Evolutionary conservation across 352 stramenopile genomes (phyloP).

Genomic region (Pythium apleroticum): DNA sequence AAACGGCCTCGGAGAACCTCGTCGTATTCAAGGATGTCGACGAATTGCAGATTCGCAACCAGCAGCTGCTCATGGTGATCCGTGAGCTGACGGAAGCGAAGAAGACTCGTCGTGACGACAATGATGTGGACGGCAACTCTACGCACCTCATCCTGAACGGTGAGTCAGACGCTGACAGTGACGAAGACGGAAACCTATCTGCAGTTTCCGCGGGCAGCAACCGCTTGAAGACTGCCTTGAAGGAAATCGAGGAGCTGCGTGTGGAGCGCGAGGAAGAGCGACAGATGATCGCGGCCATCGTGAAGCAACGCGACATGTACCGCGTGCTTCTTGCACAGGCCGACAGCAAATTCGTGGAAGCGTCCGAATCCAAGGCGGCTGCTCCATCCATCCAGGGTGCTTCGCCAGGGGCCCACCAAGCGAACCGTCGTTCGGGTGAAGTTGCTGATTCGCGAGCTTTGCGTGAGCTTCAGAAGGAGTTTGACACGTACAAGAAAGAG

Average conservation of each 20-base stretch:
- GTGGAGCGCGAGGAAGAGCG: slow-evolving; percentile 71
- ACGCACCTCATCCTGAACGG: slow-evolving; percentile 56
- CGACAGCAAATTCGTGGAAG: slow-evolving; percentile 68
- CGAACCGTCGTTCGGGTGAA: slow-evolving; percentile 36
- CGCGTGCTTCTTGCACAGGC: slow-evolving; percentile 90
- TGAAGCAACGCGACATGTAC: slow-evolving; percentile 97
- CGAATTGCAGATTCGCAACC: slow-evolving; percentile 91
- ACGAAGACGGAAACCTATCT: slow-evolving; percentile 23
- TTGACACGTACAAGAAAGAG: slow-evolving; percentile 80
- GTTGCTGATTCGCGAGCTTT: slow-evolving; percentile 41
- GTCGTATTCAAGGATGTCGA: slow-evolving; percentile 86
- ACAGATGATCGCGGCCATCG: slow-evolving; percentile 92
- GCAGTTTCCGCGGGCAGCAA: slow-evolving; percentile 34
- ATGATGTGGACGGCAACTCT: background rate
- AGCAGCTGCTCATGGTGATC: slow-evolving; percentile 85
- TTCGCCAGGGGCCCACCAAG: slow-evolving; percentile 1
- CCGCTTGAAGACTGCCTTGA: slow-evolving; percentile 52
- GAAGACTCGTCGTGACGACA: slow-evolving; percentile 25
- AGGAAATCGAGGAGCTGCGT: slow-evolving; percentile 83
- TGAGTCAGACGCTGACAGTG: slow-evolving; percentile 63
- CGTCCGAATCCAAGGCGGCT: background rate
- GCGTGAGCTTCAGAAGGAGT: slow-evolving; percentile 66
- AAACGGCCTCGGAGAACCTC: slow-evolving; percentile 67
- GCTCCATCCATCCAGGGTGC: background rate
- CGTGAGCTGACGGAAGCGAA: slow-evolving; percentile 67